Base-by-base conservation (phyloP, 331 rosid species). In the Acacia pycnantha region DNA sequence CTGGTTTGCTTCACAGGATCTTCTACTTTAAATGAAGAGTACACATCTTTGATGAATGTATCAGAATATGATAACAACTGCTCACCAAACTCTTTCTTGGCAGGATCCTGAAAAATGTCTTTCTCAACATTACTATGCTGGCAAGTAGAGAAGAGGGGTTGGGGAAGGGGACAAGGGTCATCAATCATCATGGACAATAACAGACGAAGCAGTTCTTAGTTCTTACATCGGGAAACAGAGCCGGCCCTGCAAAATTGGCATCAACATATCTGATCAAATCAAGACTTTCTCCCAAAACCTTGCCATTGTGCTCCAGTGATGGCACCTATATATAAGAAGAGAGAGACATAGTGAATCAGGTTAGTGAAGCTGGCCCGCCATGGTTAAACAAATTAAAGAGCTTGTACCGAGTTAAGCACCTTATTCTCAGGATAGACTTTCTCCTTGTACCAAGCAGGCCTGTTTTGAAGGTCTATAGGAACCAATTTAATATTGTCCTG, bases 201-300 rank as follows among this genome's bases (percentile, higher is more conserved):
- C 4, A 27, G 58, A 56, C 26, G 27, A 21, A 71, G 80, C 29
- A 76, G 15, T 70, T 88, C 85, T 83, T 87, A 90, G n/a, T 70
- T 87, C 86, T 83, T 88, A 91, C 97, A 82, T 21, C 74, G 21
- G 95, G 94, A 75, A 62, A 68, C 76, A 94, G 88, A 84, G 97
- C 78, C 58, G 91, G 87, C 41, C 97, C 98, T 82, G 89, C 93
- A 50, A 95, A 93, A 88, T 91, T 88, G 73, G 73, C 86, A 74
- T 95, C 97, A 8, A 95, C 8, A 85, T 93, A 93, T 80, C 92
- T 93, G 82, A 95, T 81, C 87, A 95, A 77, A 86, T 93, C 97
- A 85, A 95, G 95, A 85, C 98, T 95, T 83, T 93, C 98, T 77
- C 97, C 98, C 24, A 89, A 69, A 41, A 95, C 79, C 85, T 93